Evolutionary conservation across 208 protist species (phyloP), one percentile per base, ranked within the genome.

Genomic region (Leishmania braziliensis): DNA sequence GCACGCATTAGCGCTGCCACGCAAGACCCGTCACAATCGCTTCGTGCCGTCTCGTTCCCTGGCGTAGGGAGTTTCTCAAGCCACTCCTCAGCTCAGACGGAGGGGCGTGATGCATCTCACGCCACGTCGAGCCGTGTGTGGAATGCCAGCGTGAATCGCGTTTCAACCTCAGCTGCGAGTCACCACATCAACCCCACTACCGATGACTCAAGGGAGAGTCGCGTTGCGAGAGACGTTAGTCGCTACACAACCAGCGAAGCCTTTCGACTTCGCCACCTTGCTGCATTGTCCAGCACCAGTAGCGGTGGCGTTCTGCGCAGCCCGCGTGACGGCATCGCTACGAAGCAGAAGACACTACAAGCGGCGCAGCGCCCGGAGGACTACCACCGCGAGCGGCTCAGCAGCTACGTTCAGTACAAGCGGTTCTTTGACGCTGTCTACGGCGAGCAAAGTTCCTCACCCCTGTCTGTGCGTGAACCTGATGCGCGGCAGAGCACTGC

Each of bases 351-450:
- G 14, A 76, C 51, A 46, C 43, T 26, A 5, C 33, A 5, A 33
- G 51, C 53, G 12, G 29, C 20, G 72, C 29, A 62, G 26, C 51
- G 51, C 53, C 9, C 62, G 8, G 43, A 68, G 66, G 18, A 26
- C 18, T 73, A 51, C 3, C 74, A 48, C 10, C 72, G 50, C 2
- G 77, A 79, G 63, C 63, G 65, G 2, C 72, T 75, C 43, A 51
- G 51, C 46, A 76, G 78, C 53, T 82, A 82, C 82, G 65, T 72
- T 18, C 74, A 82, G 50, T 82, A 86, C 82, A 86, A 80, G 75
- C 82, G 82, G 4, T 82, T 86, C 63, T 86, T 86, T 33, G 82
- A 86, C 69, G 56, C 82, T 26, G 68, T 46, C 9, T 86, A 86
- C 73, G 71, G 63, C 14, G 48, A 54, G 5, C n/a, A 14, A 26